Percentiles rank a stretch among this genome's conserved stretches.
phyloP scores from a whole-genome alignment of 257 asterid species.

The Echium plantagineum region DNA sequence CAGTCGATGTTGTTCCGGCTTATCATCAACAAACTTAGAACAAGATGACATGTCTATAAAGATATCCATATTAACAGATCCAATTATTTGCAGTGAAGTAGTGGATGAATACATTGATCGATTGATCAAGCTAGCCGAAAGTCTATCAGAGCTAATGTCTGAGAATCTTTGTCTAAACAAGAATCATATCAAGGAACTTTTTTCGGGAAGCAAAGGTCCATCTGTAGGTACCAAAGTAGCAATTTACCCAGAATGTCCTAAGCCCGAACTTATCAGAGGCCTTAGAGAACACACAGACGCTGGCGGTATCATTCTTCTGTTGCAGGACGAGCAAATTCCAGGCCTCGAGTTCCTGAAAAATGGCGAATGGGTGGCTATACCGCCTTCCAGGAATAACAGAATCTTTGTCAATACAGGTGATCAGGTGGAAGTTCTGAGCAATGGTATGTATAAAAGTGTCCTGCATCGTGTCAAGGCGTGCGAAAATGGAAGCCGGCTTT shows the following conservation, averaged over 20 bases:
- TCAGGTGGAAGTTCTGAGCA: constrained; percentile 65
- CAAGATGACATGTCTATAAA: background rate
- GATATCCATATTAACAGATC: background rate
- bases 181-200: constrained; percentile 46
- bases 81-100: constrained; percentile 31
- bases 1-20: too few relatives aligned
- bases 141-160: constrained; percentile 57
- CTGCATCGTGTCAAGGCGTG: constrained; percentile 67
- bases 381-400: constrained; percentile 65
- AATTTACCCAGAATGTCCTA: constrained; percentile 61
- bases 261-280: constrained; percentile 60
- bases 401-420: constrained; percentile 72
- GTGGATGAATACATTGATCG: constrained; percentile 63
- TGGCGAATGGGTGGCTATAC: constrained; percentile 76
- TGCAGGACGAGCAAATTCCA: constrained; percentile 80
- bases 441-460: constrained; percentile 66
- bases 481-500: constrained; percentile 63
- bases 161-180: constrained; percentile 64
- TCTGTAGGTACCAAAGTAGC: constrained; percentile 78
- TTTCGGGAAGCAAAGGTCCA: constrained; percentile 55
- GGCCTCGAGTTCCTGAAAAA: constrained; percentile 78
- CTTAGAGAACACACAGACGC: constrained; percentile 93
- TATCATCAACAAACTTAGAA: background rate
- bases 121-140: constrained; percentile 54
- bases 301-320: constrained; percentile 77